Conservation (phyloP, 2,329 filamentous ascomycete species). For the Penicillium sp. region DNA sequence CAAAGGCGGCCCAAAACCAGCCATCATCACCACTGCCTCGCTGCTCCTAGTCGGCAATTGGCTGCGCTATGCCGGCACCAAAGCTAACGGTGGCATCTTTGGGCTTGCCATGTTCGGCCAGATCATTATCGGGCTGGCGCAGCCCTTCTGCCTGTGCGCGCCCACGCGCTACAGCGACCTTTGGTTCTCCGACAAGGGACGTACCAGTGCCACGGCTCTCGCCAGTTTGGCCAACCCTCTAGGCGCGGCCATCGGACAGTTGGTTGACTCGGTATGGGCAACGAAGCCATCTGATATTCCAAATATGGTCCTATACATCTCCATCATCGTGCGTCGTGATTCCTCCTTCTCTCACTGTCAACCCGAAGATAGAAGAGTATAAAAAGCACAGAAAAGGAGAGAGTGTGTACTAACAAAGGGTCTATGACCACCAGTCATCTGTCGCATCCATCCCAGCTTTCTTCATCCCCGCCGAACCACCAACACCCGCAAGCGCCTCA, state of each 20-base stretch:
- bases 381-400: not conserved
- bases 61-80: slow-evolving; percentile 78
- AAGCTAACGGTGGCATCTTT: slow-evolving; percentile 62
- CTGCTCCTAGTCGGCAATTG: slow-evolving; percentile 84
- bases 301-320: slow-evolving; percentile 79
- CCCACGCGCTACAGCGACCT: slow-evolving; percentile 90
- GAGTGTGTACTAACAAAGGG: not conserved
- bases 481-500: slow-evolving; percentile 73
- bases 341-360: not conserved
- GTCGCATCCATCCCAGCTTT: slow-evolving; percentile 72
- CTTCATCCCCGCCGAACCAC: slow-evolving; percentile 75
- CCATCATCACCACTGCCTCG: slow-evolving; percentile 71
- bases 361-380: not conserved
- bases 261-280: slow-evolving; percentile 80
- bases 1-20: slow-evolving; percentile 70
- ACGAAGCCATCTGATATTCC: slow-evolving; percentile 66
- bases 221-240: slow-evolving; percentile 86
- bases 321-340: slow-evolving; percentile 69
- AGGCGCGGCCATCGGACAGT: slow-evolving; percentile 82
- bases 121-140: slow-evolving; percentile 82
- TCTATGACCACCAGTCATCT: slow-evolving; percentile 51
- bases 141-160: slow-evolving; percentile 88
- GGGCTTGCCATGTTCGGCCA: slow-evolving; percentile 86
- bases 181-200: slow-evolving; percentile 85
- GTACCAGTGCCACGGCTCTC: slow-evolving; percentile 84